Evolutionary conservation across 1,139 yeast species (phyloP).

Genomic region (Eremothecium sinecaudum): DNA sequence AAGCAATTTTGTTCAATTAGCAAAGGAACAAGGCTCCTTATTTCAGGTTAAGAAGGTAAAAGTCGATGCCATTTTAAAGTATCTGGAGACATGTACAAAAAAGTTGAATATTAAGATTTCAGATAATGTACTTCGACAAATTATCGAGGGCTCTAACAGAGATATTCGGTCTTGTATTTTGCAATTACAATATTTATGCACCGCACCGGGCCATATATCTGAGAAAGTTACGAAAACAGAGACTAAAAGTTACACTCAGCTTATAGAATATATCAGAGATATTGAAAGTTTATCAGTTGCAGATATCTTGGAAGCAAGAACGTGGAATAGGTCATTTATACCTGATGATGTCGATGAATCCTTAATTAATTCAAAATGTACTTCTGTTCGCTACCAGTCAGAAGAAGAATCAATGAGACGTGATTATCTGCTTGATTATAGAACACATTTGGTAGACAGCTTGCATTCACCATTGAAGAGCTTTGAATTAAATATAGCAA

Average conservation of each 20-base stretch:
- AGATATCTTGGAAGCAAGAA: constrained; percentile 33
- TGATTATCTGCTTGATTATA: constrained; percentile 26
- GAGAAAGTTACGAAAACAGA: constrained; percentile 6
- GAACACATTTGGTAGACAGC: constrained; percentile 19
- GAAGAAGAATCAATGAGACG: constrained; percentile 23
- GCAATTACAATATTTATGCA: constrained; percentile 45
- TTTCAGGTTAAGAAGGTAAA: constrained; percentile 28
- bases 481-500: constrained; percentile 36
- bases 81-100: constrained; percentile 32
- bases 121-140: constrained; percentile 28
- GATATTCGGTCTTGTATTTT: constrained; percentile 53
- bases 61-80: constrained; percentile 25
- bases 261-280: constrained; percentile 13
- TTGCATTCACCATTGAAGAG: constrained; percentile 22
- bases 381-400: constrained; percentile 28
- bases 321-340: constrained; percentile 33
- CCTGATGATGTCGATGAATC: constrained; percentile 33
- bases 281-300: constrained; percentile 35
- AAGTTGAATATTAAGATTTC: constrained; percentile 35
- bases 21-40: constrained; percentile 37
- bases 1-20: constrained; percentile 38
- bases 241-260: constrained; percentile 2
- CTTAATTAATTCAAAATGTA: constrained; percentile 32
- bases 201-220: constrained; percentile 11
- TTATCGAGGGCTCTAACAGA: constrained; percentile 32